Base-by-base conservation (phyloP, 2,329 filamentous ascomycete genomes). In the Pestalotiopsis sp. region DNA sequence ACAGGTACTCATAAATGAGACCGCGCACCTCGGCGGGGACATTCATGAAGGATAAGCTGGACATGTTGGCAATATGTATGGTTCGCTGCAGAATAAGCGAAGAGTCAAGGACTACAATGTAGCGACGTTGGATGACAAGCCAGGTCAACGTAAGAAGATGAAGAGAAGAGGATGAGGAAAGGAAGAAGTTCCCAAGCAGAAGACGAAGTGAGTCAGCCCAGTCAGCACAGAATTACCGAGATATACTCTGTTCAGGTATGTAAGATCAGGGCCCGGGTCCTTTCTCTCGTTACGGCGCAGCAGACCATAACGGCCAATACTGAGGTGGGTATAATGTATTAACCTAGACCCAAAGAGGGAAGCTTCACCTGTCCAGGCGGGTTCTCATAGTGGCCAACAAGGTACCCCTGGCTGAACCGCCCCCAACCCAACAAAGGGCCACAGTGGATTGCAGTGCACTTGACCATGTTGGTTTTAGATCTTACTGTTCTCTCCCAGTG, bases 1-100 rank as follows among this genome's bases (percentile, higher is more conserved):
- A 79, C 13, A 86, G 78, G 56, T 82, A 78, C 13, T 77, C 72
- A 71, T 83, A 84, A 67, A 84, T 82, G 69, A 83, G 72, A 68
- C 83, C 73, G 30, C 82, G 81, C 64, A 84, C 76, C 72, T 84
- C 82, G 7, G 76, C 73, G 7, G 82, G 82, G 30, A 81, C 74
- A 52, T 73, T 72, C 74, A 82, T 71, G 30, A 52, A 61, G 4
- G 58, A 30, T 39, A 30, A 61, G 58, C 26, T 39, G 26, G n/a
- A 14, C 58, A 61, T 61, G 13, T 61, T 26, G n/a, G n/a, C 11
- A 20, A 40, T 6, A 20, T 38, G n/a, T 4, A 39, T 61, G 17
- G 9, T 61, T n/a, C 14, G 26, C n/a, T n/a, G 44, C 44, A n/a
- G 44, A n/a, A 9, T 17, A 9, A 20, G 17, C 44, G 17, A n/a